Evolutionary conservation across 1,139 yeast species (phyloP), one percentile per base, ranked within the genome.

Genomic region (Debaryomyces nepalensis): DNA sequence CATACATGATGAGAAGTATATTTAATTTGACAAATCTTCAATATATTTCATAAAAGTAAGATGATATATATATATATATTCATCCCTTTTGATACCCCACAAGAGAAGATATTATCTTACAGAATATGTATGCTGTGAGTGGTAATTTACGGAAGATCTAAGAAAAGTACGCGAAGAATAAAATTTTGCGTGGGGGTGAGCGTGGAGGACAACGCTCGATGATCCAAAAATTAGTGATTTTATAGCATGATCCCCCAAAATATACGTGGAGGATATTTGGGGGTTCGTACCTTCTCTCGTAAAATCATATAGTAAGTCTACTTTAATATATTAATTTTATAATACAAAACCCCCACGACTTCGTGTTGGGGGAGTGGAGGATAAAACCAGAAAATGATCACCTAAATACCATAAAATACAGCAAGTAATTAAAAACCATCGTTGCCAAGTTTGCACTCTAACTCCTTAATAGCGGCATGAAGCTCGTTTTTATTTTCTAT

Each of bases 401-500:
- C 15, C 20, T 14, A 16, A 16, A 15, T 27, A 16, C 10, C 6
- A 22, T 16, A 14, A n/a, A 10, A 7, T 29, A 10, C 15, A 9
- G 36, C 22, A 40, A 41, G 40, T 38, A 42, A 20, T 20, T 52
- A 64, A 55, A 84, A 82, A 0, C 85, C 85, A 55, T 78, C 81
- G 30, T 80, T 86, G 2, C 96, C 97, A 18, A 89, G 64, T 43
- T 72, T 64, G 1, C 42, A 39, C 43, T 82, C 80, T 26, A 89
- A 55, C 2, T 61, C 62, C 1, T 58, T 63, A 12, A 87, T 82
- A 43, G 78, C 86, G 2, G 45, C 55, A 2, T 70, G 66, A 34
- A 91, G 63, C 43, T 90, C 97, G 3, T 58, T 55, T 41, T 82
- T 58, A 50, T 86, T 88, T 27, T 64, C 73, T 31, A 78, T 76